These are phyloP conservation scores for Xerocomellus intermedius DNA, from an alignment of 768 basidiomycete genomes.

Conservation along the genomic window DNA sequence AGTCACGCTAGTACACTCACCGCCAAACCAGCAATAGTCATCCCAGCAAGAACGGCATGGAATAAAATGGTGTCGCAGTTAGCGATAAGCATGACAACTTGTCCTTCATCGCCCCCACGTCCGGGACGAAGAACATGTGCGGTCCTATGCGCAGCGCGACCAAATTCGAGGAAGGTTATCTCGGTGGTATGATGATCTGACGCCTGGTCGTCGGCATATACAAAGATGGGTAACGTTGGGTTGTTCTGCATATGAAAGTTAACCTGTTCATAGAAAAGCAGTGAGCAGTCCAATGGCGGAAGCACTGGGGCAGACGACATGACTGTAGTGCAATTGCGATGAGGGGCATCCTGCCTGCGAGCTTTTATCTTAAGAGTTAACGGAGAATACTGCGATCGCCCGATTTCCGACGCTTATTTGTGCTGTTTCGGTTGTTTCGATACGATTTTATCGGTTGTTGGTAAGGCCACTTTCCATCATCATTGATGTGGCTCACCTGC, in stretches of 20 bases:
- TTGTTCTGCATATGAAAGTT: slow-evolving; percentile 19
- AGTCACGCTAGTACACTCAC: slow-evolving; percentile 33
- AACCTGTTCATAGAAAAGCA: slow-evolving; percentile 16
- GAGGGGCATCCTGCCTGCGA: no score
- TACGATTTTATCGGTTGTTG: no score
- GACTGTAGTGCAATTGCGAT: not conserved
- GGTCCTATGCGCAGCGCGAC: slow-evolving; percentile 30
- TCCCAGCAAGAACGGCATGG: slow-evolving; percentile 14
- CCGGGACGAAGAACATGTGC: slow-evolving; percentile 22
- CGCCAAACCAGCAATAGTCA: slow-evolving; percentile 28
- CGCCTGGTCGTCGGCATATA: slow-evolving; percentile 13
- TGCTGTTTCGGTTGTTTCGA: no score
- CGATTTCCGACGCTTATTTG: no score
- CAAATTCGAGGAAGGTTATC: slow-evolving; percentile 12
- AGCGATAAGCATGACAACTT: slow-evolving; percentile 33
- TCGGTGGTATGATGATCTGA: slow-evolving; percentile 7
- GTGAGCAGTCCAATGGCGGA: slow-evolving; percentile 16
- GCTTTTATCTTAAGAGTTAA: no score
- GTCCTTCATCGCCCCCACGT: slow-evolving; percentile 16
- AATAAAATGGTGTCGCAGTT: slow-evolving; percentile 25
- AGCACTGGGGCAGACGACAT: slow-evolving; percentile 7
- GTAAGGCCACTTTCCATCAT: no score
- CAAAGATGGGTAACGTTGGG: slow-evolving; percentile 11
- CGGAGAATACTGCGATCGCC: no score
- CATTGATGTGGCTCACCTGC: no score